Evolutionary conservation across 1,284 basidiomycete species (phyloP).

Genomic region (Clitocybe nebularis): DNA sequence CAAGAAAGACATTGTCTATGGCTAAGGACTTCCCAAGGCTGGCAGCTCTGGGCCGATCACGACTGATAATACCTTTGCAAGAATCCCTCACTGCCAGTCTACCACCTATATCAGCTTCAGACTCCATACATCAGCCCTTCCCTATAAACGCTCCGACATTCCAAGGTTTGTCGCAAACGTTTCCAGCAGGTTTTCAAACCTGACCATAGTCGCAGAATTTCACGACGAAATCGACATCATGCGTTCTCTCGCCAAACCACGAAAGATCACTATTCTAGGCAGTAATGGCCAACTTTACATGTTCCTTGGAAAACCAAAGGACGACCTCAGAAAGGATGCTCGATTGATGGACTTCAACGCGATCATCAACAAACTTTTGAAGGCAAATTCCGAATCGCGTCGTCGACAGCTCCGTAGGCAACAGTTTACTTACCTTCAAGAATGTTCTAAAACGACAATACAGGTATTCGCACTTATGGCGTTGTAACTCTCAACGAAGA

Average conservation of each 20-base stretch:
- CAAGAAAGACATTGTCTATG: conserved; percentile 52
- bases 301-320: conserved; percentile 97
- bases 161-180: conserved; percentile 44
- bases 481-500: conserved; percentile 97
- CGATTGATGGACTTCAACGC: conserved; percentile 98
- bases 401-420: conserved; percentile 80
- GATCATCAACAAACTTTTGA: conserved; percentile 97
- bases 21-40: conserved; percentile 63
- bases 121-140: conserved; percentile 79
- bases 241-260: conserved; percentile 89
- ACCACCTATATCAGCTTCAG: conserved; percentile 67
- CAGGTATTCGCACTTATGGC: conserved; percentile 94
- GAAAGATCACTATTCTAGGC: conserved; percentile 86
- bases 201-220: conserved; percentile 49
- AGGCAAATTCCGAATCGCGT: conserved; percentile 91
- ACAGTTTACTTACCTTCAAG: neutral
- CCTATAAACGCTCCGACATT: conserved; percentile 78
- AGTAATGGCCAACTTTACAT: conserved; percentile 84
- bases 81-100: conserved; percentile 89
- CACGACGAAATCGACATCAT: conserved; percentile 87
- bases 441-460: neutral
- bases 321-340: conserved; percentile 97
- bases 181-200: neutral
- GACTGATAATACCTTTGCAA: conserved; percentile 87
- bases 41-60: conserved; percentile 53